These are phyloP conservation scores for Cutaneotrichosporon mucoides DNA, from an alignment of 1,284 basidiomycete genomes.

Conservation along the genomic window DNA sequence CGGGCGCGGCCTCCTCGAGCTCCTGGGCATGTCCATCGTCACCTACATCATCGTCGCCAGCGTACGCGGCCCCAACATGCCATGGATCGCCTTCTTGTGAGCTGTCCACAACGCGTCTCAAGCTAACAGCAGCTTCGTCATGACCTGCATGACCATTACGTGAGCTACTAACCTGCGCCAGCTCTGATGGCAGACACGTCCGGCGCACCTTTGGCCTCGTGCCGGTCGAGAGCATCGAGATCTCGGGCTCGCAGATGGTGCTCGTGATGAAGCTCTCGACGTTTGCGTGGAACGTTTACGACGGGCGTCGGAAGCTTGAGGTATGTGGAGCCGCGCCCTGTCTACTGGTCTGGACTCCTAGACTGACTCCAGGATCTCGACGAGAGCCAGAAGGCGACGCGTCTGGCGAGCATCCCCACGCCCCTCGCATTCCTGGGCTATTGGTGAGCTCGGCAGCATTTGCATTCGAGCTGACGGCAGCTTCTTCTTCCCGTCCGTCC, in stretches of 20 bases:
- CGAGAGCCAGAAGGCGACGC: conserved; percentile 72
- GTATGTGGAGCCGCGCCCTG: conserved; percentile 17
- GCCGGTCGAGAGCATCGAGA: conserved; percentile 70
- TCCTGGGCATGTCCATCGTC: conserved; percentile 65
- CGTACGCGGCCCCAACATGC: conserved; percentile 60
- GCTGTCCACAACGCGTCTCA: conserved; percentile 35
- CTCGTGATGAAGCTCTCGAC: conserved; percentile 90
- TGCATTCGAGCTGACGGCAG: conserved; percentile 47
- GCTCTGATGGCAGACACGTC: conserved; percentile 49
- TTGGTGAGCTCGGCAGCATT: conserved; percentile 57
- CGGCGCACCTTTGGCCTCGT: conserved; percentile 45
- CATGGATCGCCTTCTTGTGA: conserved; percentile 82
- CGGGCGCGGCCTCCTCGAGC: conserved; percentile 67
- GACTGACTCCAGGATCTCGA: conserved; percentile 65
- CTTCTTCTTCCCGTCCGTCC: conserved; percentile 92
- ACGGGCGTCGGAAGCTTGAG: conserved; percentile 56
- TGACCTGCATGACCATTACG: conserved; percentile 83
- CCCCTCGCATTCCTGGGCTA: conserved; percentile 88
- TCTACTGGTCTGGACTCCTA: background rate
- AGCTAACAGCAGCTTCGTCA: conserved; percentile 54
- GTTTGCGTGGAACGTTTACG: conserved; percentile 95
- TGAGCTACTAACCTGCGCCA: conserved; percentile 48
- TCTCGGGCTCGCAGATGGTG: conserved; percentile 90
- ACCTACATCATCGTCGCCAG: conserved; percentile 63
- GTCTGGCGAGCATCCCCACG: conserved; percentile 69